Evolutionary conservation across 306 rosid genomes (phyloP), one percentile per base, ranked within the genome.

Genomic region (Lotus japonicus): DNA sequence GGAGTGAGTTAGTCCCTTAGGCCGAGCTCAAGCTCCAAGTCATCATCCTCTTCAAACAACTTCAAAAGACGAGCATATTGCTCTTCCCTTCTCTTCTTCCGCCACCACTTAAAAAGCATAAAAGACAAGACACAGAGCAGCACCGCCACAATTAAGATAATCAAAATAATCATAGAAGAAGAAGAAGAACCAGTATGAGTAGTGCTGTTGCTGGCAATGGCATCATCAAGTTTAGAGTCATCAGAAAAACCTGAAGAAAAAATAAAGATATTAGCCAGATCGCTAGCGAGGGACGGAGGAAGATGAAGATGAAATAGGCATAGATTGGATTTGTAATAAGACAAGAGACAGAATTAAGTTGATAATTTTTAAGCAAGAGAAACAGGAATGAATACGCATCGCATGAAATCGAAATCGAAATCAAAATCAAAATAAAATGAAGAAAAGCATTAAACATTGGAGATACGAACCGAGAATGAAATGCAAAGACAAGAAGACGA

Each of bases 31-130:
- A 90, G 64, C 82, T 90, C 97, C 48, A 90, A 83, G 38, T 88
- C 97, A 61, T 88, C 95, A 63, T 90, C 95, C 78, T 90, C 90
- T 86, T 90, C 95, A 73, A 90, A 90, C 80, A 88, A 65, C 75
- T 90, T 90, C 79, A 86, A 76, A 50, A 90, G 95, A 28, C 90
- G 84, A 13, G 89, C 90, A 78, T 86, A 84, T 50, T 88, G 95
- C 54, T 88, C 92, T 46, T 91, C 95, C 78, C 97, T 83, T 74
- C 82, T 88, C 87, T 90, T 90, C 95, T 73, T 87, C 60, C 55
- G 87, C 95, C 97, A 84, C 16, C 83, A 73, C 82, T 86, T 88
- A 72, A 90, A 86, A 46, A 90, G 92, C 46, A 71, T 66, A 58
- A 81, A 78, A 13, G 76, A 63, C 17, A 84, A 15, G 71, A 82